Conservation (phyloP, 1,284 basidiomycete genomes). For the Sphagnurus paluster region DNA sequence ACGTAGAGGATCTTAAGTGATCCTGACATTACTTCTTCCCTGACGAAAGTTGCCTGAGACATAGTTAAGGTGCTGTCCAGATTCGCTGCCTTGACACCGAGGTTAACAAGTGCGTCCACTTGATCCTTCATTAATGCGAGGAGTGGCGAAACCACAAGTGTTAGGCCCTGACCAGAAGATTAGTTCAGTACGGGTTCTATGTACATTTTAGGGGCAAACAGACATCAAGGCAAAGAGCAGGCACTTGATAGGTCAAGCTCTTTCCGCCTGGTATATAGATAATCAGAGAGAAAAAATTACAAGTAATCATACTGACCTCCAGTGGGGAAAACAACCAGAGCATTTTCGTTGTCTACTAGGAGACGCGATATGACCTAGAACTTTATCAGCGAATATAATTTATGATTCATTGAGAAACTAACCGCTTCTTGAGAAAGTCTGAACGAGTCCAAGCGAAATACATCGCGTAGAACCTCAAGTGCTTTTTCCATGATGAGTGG, state of each 20-base stretch:
- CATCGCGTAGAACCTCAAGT: constrained; percentile 12
- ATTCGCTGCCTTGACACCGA: constrained; percentile 15
- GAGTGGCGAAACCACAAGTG: constrained; percentile 16
- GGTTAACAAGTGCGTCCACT: constrained; percentile 12
- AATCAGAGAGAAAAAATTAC: background rate
- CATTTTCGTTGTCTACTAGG: constrained; percentile 15
- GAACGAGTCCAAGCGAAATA: constrained; percentile 14
- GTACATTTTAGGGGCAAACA: background rate
- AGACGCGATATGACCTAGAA: constrained; percentile 15
- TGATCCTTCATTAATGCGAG: constrained; percentile 19
- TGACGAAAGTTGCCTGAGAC: constrained; percentile 11
- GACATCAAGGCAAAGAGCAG: constrained; percentile 18
- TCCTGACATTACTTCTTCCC: constrained; percentile 12
- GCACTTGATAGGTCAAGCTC: constrained; percentile 19
- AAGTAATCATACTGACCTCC: constrained; percentile 10
- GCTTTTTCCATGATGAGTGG: constrained; percentile 13
- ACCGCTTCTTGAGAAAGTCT: constrained; percentile 13
- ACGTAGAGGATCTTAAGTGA: constrained; percentile 18
- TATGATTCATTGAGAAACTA: background rate
- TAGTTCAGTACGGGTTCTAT: background rate
- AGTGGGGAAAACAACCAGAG: constrained; percentile 19
- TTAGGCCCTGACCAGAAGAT: constrained; percentile 11
- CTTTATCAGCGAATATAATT: background rate
- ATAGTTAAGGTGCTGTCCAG: constrained; percentile 13
- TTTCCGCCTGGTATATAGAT: constrained; percentile 13